Percentiles rank a stretch among this genome's conserved stretches.
phyloP scores from a whole-genome alignment of 169 alveolate genomes.

The Plasmodium berghei region DNA sequence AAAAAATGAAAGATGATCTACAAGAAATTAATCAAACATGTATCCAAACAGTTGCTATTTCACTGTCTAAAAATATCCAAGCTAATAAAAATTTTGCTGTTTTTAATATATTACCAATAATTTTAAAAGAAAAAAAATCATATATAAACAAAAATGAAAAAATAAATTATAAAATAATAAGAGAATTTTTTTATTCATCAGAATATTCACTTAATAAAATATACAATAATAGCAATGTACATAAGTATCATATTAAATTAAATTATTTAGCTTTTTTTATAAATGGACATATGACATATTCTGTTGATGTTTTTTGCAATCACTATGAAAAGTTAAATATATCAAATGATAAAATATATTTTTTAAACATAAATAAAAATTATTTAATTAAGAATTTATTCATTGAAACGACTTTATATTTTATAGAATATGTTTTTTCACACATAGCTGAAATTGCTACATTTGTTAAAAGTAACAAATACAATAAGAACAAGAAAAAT shows the following conservation, averaged over 20 bases:
- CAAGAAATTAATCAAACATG: neutral
- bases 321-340: conserved; percentile 16
- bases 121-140: conserved; percentile 2
- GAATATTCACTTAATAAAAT: conserved; percentile 18
- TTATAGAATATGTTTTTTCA: conserved; percentile 49
- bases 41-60: conserved; percentile 2
- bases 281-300: conserved; percentile 55
- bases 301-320: conserved; percentile 37
- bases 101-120: conserved; percentile 21
- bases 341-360: conserved; percentile 17
- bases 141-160: neutral
- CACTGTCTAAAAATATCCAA: conserved; percentile 10
- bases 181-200: conserved; percentile 3
- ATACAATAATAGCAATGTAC: neutral
- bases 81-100: conserved; percentile 41
- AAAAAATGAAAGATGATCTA: neutral
- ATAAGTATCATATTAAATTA: conserved; percentile 16
- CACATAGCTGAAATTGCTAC: conserved; percentile 13
- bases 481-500: neutral
- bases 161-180: conserved; percentile 27
- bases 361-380: conserved; percentile 43
- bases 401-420: conserved; percentile 39
- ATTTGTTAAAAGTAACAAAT: neutral
- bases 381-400: conserved; percentile 38
- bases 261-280: conserved; percentile 55